phyloP scores from a whole-genome alignment of 352 stramenopile genomes.

The Aphanomyces invadans region DNA sequence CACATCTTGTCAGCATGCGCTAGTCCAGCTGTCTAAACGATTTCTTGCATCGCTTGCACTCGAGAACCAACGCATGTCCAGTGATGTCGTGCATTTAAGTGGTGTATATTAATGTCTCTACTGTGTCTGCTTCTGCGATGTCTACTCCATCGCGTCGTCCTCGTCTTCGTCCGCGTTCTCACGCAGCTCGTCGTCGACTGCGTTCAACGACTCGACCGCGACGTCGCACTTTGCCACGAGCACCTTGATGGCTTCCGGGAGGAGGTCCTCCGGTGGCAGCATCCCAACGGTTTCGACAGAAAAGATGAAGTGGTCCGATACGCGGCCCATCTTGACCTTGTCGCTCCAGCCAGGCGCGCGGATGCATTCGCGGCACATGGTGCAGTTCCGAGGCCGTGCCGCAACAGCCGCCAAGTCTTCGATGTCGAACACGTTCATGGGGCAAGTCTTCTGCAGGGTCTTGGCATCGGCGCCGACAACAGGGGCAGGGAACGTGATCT shows the following conservation, averaged over 20 bases:
- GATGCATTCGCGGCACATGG: conserved; percentile 97
- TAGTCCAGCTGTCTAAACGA: neutral
- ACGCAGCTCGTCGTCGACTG: conserved; percentile 35
- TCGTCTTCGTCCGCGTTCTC: conserved; percentile 46
- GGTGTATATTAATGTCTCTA: conserved; percentile 22
- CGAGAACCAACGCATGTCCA: neutral
- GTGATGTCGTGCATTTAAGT: conserved; percentile 1
- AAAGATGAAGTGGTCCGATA: conserved; percentile 97
- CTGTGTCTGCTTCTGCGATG: conserved; percentile 13
- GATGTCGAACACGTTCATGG: conserved; percentile 86
- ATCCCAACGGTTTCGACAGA: conserved; percentile 79
- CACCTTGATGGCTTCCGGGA: conserved; percentile 71
- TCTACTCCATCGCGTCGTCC: conserved; percentile 28
- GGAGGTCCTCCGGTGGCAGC: conserved; percentile 75
- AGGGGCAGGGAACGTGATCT: conserved; percentile 62
- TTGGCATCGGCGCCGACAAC: conserved; percentile 56
- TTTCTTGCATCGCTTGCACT: neutral
- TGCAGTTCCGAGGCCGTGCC: conserved; percentile 83
- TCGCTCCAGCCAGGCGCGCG: conserved; percentile 77
- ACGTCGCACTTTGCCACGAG: conserved; percentile 78
- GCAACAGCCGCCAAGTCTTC: conserved; percentile 86
- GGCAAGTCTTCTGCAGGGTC: conserved; percentile 56
- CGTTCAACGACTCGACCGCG: conserved; percentile 71
- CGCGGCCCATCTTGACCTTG: conserved; percentile 85
- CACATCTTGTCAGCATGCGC: neutral